Evolutionary conservation across 2,329 filamentous ascomycete genomes (phyloP).

Genomic region (Penicillium sclerotigenum): DNA sequence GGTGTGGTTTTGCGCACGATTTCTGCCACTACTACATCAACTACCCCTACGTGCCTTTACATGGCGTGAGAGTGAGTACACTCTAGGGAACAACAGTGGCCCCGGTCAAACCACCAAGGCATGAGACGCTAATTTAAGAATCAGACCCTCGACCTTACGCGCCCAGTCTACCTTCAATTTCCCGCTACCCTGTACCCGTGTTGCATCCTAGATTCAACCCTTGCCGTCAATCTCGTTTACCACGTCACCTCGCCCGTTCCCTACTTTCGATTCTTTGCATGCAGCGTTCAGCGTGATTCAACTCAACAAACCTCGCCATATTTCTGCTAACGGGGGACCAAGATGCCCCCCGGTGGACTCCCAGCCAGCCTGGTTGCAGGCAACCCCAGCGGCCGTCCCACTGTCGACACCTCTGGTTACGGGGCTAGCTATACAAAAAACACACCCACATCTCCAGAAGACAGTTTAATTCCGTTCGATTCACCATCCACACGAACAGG

Average conservation of each 20-base stretch:
- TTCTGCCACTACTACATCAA: neutral
- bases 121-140: constrained; percentile 7
- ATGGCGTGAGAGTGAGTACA: constrained; percentile 25
- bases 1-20: neutral
- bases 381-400: constrained; percentile 39
- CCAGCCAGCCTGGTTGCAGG: constrained; percentile 45
- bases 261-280: constrained; percentile 14
- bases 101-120: neutral
- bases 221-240: neutral
- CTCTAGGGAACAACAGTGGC: neutral
- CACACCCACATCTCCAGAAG: constrained; percentile 42
- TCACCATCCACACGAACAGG: constrained; percentile 34
- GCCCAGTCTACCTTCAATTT: neutral
- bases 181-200: neutral
- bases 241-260: neutral
- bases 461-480: constrained; percentile 35
- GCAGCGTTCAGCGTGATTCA: constrained; percentile 14
- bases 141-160: constrained; percentile 3
- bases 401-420: constrained; percentile 37
- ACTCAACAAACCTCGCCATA: constrained; percentile 4
- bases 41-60: constrained; percentile 11
- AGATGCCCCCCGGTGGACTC: constrained; percentile 44
- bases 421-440: constrained; percentile 36
- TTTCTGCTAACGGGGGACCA: constrained; percentile 26
- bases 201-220: neutral